Percentiles rank a stretch among this genome's conserved stretches.
Conservation (phyloP, 768 basidiomycete genomes). For the Grammothele lineata region DNA sequence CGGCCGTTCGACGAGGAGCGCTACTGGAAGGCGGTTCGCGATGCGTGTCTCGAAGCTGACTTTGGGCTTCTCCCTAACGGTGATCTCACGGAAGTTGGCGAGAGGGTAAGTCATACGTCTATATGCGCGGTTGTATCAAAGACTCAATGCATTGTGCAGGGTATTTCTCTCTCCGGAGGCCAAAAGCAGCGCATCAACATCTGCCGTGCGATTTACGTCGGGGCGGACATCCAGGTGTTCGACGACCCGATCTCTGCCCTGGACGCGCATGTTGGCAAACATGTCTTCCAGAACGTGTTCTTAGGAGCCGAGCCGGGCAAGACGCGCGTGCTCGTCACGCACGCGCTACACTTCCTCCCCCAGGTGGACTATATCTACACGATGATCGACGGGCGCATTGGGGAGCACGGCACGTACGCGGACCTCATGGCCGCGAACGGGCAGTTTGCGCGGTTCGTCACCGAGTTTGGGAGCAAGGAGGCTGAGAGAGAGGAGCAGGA, state of each 20-base stretch:
- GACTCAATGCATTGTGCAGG: slow-evolving; percentile 33
- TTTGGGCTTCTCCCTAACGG: slow-evolving; percentile 46
- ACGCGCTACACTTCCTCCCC: slow-evolving; percentile 87
- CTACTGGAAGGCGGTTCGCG: slow-evolving; percentile 77
- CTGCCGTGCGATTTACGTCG: slow-evolving; percentile 81
- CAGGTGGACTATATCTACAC: slow-evolving; percentile 84
- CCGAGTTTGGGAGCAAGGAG: slow-evolving; percentile 73
- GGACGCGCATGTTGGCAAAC: slow-evolving; percentile 89
- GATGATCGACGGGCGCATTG: slow-evolving; percentile 70
- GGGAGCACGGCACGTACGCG: slow-evolving; percentile 74
- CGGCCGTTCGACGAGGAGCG: slow-evolving; percentile 73
- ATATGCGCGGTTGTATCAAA: not conserved
- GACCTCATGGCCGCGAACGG: slow-evolving; percentile 63
- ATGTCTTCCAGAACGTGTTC: slow-evolving; percentile 82
- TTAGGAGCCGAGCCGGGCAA: slow-evolving; percentile 57
- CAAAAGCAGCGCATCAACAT: slow-evolving; percentile 81
- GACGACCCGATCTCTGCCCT: slow-evolving; percentile 90
- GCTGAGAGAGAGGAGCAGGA: slow-evolving; percentile 45
- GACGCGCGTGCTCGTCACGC: slow-evolving; percentile 87
- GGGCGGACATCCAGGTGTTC: slow-evolving; percentile 83
- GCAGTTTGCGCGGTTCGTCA: slow-evolving; percentile 68
- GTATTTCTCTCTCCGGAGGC: slow-evolving; percentile 85
- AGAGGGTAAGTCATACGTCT: slow-evolving; percentile 63
- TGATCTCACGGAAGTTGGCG: slow-evolving; percentile 55
- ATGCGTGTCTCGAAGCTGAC: slow-evolving; percentile 60